Conservation (phyloP, 768 basidiomycete species). For the Suillus decipiens region DNA sequence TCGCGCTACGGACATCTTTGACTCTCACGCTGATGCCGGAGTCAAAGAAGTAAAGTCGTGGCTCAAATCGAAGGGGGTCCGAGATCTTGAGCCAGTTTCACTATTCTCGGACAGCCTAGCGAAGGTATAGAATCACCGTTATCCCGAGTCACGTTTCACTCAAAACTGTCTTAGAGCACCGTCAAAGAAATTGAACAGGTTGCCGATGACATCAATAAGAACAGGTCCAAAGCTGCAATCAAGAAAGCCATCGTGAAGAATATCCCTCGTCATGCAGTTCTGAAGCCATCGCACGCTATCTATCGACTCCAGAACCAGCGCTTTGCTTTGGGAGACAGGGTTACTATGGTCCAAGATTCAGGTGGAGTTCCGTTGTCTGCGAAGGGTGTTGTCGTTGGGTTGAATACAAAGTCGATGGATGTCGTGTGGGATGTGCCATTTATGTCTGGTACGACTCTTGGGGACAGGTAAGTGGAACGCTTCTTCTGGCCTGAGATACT, state of each 20-base stretch:
- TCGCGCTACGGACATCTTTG: slow-evolving; percentile 58
- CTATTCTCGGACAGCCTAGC: slow-evolving; percentile 90
- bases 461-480: slow-evolving; percentile 60
- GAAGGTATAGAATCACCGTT: slow-evolving; percentile 52
- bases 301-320: slow-evolving; percentile 88
- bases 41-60: slow-evolving; percentile 81
- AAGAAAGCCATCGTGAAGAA: slow-evolving; percentile 94
- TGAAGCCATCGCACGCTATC: slow-evolving; percentile 89
- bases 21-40: slow-evolving; percentile 62
- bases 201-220: slow-evolving; percentile 66
- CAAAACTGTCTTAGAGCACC: slow-evolving; percentile 53
- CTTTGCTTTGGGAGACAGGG: slow-evolving; percentile 89
- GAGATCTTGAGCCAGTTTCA: slow-evolving; percentile 90
- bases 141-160: slow-evolving; percentile 1
- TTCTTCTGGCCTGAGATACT: not conserved
- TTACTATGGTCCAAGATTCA: slow-evolving; percentile 94
- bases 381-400: slow-evolving; percentile 92
- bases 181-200: slow-evolving; percentile 77
- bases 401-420: slow-evolving; percentile 87
- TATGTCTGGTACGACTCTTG: slow-evolving; percentile 87
- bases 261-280: slow-evolving; percentile 88
- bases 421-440: slow-evolving; percentile 96
- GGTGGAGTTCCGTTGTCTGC: slow-evolving; percentile 88
- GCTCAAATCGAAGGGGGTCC: slow-evolving; percentile 84
- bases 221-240: slow-evolving; percentile 61